phyloP scores from a whole-genome alignment of 2,329 filamentous ascomycete genomes.

The Corynespora cassiicola region DNA sequence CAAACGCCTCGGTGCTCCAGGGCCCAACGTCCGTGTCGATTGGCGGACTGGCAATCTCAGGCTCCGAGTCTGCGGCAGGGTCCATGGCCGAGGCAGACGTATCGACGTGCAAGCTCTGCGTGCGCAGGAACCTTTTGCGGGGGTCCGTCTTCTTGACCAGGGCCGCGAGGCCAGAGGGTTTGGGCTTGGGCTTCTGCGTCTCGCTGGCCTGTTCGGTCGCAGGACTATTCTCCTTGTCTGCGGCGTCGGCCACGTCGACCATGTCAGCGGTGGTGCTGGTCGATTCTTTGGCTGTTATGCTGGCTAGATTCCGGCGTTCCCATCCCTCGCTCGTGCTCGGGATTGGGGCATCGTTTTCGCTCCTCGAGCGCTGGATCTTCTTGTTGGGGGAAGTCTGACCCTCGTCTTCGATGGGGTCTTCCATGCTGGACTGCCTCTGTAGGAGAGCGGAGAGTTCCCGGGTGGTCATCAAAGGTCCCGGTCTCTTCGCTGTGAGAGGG shows the following conservation, averaged over 20 bases:
- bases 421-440: conserved; percentile 12
- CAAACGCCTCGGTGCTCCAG: conserved; percentile 73
- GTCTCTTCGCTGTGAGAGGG: conserved; percentile 22
- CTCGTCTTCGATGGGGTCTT: conserved; percentile 30
- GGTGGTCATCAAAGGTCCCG: conserved; percentile 32
- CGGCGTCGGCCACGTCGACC: no score
- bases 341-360: conserved; percentile 41
- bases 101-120: conserved; percentile 33
- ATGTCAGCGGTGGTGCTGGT: conserved; percentile 1
- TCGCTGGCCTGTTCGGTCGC: background rate
- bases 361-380: conserved; percentile 33
- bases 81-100: conserved; percentile 16
- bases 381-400: conserved; percentile 14
- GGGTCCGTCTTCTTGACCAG: conserved; percentile 41
- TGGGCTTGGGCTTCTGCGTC: conserved; percentile 8
- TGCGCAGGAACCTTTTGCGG: conserved; percentile 33
- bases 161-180: conserved; percentile 26
- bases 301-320: conserved; percentile 33
- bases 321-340: conserved; percentile 34
- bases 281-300: conserved; percentile 7
- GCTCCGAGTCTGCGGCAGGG: conserved; percentile 19
- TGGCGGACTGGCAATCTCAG: conserved; percentile 43
- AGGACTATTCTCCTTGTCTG: no score
- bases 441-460: conserved; percentile 34
- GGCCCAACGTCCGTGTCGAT: conserved; percentile 64